phyloP scores from a whole-genome alignment of 306 rosid species.

The Arachis stenosperma region DNA sequence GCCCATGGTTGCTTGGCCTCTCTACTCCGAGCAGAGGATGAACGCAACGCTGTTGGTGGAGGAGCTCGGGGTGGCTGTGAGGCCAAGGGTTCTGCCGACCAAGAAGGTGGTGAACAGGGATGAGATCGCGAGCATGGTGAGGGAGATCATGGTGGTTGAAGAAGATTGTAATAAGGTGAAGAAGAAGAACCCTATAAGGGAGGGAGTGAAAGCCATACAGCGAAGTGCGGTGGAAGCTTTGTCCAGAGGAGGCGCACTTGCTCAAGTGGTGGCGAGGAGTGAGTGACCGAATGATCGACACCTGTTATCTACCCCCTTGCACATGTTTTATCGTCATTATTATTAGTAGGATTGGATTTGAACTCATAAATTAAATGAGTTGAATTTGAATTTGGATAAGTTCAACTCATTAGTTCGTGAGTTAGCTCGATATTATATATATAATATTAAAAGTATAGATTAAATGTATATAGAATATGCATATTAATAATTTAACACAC shows the following conservation, averaged over 20 bases:
- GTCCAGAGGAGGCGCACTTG: conserved; percentile 30
- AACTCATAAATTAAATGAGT: no score
- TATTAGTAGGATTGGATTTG: no score
- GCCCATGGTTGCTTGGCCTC: conserved; percentile 56
- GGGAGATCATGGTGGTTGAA: conserved; percentile 33
- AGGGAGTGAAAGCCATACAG: conserved; percentile 20
- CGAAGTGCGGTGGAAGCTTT: conserved; percentile 28
- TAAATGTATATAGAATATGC: no score
- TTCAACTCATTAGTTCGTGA: no score
- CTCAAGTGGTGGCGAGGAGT: not conserved
- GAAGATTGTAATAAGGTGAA: not conserved
- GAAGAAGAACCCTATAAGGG: conserved; percentile 14
- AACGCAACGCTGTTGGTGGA: conserved; percentile 48
- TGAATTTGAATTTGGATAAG: no score
- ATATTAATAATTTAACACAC: no score
- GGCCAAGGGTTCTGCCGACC: conserved; percentile 33
- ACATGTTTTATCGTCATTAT: no score
- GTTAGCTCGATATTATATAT: no score
- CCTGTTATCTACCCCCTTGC: no score
- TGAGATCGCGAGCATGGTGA: conserved; percentile 41
- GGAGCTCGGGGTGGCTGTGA: conserved; percentile 42
- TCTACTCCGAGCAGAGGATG: conserved; percentile 58
- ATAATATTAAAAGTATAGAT: no score
- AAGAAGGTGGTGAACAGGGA: conserved; percentile 40
- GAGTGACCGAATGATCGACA: not conserved